Evolutionary conservation across 164 flowering plant species (phyloP), one percentile per base, ranked within the genome.

Genomic region (Aristolochia contorta): DNA sequence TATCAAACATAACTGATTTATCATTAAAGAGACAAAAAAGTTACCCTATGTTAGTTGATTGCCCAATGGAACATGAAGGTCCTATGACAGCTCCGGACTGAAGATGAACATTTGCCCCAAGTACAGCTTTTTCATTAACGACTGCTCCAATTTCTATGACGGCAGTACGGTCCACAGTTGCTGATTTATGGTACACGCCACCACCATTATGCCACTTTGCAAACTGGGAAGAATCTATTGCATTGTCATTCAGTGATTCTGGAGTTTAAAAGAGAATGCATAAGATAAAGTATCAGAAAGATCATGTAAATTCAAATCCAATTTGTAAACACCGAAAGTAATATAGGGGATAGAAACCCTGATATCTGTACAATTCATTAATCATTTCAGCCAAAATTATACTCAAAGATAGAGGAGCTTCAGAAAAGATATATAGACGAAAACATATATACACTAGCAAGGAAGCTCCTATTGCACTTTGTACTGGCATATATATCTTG

Each of bases 1-100:
- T 15, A 63, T 3, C 10, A 37, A 37, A 3, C 0, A 6, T 4
- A 15, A 24, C 41, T 52, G 51, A 63, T 16, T 13, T 24, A 46
- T 10, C 58, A 19, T 13, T 12, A 37, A 20, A 16, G 47, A 20
- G 21, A 45, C 12, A 22, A 58, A 22, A 4, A 13, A 43, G 16
- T 47, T 83, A 89, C 98, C 92, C 95, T 6, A 87, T 78, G 67
- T 67, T 86, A 50, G 96, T 82, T 20, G 79, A 82, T 46, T 75
- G 79, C 25, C 96, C 96, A 59, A 92, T 75, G 18, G 73, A 64
- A 58, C 86, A 96, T 19, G 68, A 67, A 63, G 86, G 83, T 55
- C 96, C 98, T 59, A 92, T 62, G 61, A 87, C 68, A 65, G 88
- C 60, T 65, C 98, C 96, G 22, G 98, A 85, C 47, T 84, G 82